Percentiles rank a stretch among this genome's conserved stretches.
phyloP scores from a whole-genome alignment of 441 rosid species.

The Populus hybrid region DNA sequence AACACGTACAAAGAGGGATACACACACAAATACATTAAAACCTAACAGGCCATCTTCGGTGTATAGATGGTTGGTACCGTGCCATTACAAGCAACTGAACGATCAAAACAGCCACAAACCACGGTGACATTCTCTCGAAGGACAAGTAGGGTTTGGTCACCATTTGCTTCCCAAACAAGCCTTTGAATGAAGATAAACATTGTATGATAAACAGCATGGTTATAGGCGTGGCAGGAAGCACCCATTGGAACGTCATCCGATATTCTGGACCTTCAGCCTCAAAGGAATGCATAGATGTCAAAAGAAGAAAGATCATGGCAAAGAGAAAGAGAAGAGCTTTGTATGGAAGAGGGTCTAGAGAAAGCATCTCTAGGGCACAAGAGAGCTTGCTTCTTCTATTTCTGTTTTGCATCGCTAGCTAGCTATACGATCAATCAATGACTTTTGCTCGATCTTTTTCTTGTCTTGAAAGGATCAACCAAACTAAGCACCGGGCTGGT shows the following conservation, averaged over 20 bases:
- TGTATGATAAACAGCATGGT: conserved; percentile 4
- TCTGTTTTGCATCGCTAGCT: not conserved
- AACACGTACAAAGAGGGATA: not conserved
- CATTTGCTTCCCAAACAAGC: not conserved
- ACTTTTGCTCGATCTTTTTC: not conserved
- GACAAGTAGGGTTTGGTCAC: not conserved
- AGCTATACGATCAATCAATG: not conserved
- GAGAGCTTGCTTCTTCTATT: conserved; percentile 4
- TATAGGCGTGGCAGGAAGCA: conserved; percentile 8
- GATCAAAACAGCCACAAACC: conserved; percentile 10
- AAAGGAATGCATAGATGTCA: not conserved
- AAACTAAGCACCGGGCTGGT: not conserved
- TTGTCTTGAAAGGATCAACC: not conserved
- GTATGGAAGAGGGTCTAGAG: conserved; percentile 9
- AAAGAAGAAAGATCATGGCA: not conserved
- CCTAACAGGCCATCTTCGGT: conserved; percentile 2
- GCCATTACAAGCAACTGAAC: conserved; percentile 16
- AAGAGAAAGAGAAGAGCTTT: conserved; percentile 1
- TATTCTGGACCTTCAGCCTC: not conserved
- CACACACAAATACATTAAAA: not conserved
- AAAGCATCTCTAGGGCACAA: not conserved
- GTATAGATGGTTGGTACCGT: not conserved
- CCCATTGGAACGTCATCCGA: not conserved
- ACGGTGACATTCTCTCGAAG: conserved; percentile 2
- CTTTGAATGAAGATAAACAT: not conserved